Conservation (phyloP, 2,329 filamentous ascomycete species). For the Alternaria sp. region DNA sequence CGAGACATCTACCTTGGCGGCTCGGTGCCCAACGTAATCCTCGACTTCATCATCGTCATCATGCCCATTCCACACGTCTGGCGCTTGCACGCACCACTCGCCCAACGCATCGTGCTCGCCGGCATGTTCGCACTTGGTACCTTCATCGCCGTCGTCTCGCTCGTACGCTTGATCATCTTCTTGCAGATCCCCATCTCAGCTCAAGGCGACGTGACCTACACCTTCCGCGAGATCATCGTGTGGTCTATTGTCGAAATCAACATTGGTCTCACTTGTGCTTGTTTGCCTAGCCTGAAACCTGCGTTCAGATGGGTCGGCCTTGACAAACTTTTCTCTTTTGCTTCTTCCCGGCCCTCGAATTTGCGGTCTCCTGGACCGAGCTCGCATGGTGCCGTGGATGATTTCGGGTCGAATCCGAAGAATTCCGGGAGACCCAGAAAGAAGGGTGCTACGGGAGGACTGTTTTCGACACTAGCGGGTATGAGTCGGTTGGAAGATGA, state of each 20-base stretch:
- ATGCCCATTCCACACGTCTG: constrained; percentile 40
- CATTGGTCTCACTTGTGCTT: constrained; percentile 35
- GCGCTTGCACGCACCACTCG: constrained; percentile 33
- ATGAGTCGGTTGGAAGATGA: constrained; percentile 27
- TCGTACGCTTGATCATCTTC: constrained; percentile 36
- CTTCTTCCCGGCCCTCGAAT: constrained; percentile 25
- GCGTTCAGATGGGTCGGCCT: constrained; percentile 28
- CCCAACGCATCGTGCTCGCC: constrained; percentile 33
- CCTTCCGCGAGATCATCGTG: constrained; percentile 38
- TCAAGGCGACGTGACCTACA: constrained; percentile 34
- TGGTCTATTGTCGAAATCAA: constrained; percentile 40
- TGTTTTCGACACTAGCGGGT: constrained; percentile 35
- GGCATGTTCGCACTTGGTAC: constrained; percentile 38
- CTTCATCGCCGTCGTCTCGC: constrained; percentile 36
- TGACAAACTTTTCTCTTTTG: constrained; percentile 32
- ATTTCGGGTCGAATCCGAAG: constrained; percentile 3
- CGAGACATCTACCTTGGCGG: constrained; percentile 34
- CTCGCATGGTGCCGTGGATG: constrained; percentile 1
- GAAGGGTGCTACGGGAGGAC: constrained; percentile 32
- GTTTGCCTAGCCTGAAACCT: constrained; percentile 34
- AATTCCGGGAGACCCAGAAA: constrained; percentile 23
- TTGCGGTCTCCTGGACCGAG: constrained; percentile 21
- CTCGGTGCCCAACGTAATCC: constrained; percentile 38
- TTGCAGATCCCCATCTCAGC: constrained; percentile 32
- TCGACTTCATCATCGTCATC: constrained; percentile 33